Evolutionary conservation across 257 asterid genomes (phyloP), one percentile per base, ranked within the genome.

Genomic region (Solanum clarkiae): DNA sequence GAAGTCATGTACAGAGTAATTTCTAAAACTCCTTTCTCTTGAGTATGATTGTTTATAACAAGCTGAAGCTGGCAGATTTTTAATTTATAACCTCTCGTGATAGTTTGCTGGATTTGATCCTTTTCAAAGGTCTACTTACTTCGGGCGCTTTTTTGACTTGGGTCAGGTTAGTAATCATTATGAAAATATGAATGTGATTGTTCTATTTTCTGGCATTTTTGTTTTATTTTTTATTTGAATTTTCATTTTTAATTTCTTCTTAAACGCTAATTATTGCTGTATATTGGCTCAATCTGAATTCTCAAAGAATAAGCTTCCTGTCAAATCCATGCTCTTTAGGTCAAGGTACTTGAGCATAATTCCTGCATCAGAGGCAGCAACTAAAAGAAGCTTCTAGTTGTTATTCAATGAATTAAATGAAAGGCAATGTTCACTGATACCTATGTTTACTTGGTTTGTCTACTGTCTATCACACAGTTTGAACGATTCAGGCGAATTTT

Each of bases 61-160:
- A 47, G 80, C 56, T 71, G 56, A 20, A 15, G 83, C 26, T 44
- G 75, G 62, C 11, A 8, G 15, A 10, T 86, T 26, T 32, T 14
- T 86, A 12, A 82, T 82, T 36, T 71, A 45, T 36, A 70, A 47
- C 57, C 51, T 84, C 44, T 79, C 10, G 45, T 83, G 85, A 86
- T 93, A 94, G 98, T 94, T 96, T 93, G 98, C 98, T 45, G 99
- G 98, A 81, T 96, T 96, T 55, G 98, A 96, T 90, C 99, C 99
- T 14, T 96, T 96, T 84, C 97, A 96, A 87, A 92, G 99, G 91
- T 96, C 99, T 66, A 96, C 98, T 20, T 96, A 94, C 75, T 96
- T 96, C 32, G 99, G 95, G 53, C 99, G 98, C 84, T 96, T 93
- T 92, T 93, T 96, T 84, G 99, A 96, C 91, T 86, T 96, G 86